phyloP scores from a whole-genome alignment of 495 filamentous ascomycete species.

The Bryoglossum gracile region DNA sequence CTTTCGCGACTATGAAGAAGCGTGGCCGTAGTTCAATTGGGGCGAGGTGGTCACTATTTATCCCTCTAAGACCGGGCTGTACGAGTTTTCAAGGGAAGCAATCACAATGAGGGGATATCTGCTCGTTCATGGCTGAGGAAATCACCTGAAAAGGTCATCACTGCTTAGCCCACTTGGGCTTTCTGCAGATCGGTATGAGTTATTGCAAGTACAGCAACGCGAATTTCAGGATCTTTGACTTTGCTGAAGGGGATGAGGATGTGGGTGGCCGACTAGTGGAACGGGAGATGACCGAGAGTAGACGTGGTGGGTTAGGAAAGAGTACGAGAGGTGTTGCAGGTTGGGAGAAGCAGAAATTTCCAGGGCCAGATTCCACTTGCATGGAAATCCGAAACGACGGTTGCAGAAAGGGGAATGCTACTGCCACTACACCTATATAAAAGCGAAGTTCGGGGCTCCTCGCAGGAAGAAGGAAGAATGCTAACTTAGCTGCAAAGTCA shows the following conservation, averaged over 20 bases:
- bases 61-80: slow-evolving; percentile 41
- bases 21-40: slow-evolving; percentile 49
- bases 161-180: slow-evolving; percentile 55
- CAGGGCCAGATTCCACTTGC: too few relatives aligned
- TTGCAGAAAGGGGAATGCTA: too few relatives aligned
- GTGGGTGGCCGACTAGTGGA: slow-evolving; percentile 32
- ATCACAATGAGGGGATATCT: slow-evolving; percentile 41
- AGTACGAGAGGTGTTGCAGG: slow-evolving; percentile 5
- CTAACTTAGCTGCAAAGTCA: too few relatives aligned
- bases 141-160: slow-evolving; percentile 52
- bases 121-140: slow-evolving; percentile 39
- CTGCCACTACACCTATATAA: too few relatives aligned
- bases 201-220: slow-evolving; percentile 47
- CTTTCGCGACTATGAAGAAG: slow-evolving; percentile 31
- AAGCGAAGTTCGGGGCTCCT: too few relatives aligned
- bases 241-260: slow-evolving; percentile 31
- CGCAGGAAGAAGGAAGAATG: too few relatives aligned
- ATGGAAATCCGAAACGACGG: too few relatives aligned
- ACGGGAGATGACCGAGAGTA: slow-evolving; percentile 32
- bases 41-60: slow-evolving; percentile 44
- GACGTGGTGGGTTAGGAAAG: slow-evolving; percentile 23
- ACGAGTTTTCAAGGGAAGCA: too few relatives aligned
- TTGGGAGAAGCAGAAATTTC: too few relatives aligned
- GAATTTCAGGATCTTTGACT: slow-evolving; percentile 56
- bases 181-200: slow-evolving; percentile 41